phyloP scores from a whole-genome alignment of 73 alveolate genomes.

The Loxodes magnus region DNA sequence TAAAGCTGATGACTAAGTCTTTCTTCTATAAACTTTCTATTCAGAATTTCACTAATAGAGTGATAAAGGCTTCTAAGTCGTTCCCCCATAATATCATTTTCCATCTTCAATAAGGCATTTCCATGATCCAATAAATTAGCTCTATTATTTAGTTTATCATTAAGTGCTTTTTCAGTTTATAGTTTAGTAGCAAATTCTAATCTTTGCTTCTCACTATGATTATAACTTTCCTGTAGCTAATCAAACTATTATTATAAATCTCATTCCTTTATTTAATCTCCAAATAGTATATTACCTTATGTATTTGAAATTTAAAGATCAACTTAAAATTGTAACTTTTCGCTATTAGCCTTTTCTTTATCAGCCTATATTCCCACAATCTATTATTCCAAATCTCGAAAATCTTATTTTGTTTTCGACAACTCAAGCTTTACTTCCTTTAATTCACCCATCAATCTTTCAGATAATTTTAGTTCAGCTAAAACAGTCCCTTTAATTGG shows the following conservation, averaged over 20 bases:
- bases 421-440: neutral
- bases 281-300: too few species aligned
- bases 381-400: neutral
- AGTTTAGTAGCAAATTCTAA: constrained; percentile 7
- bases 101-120: constrained; percentile 28
- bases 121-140: constrained; percentile 34
- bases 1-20: neutral
- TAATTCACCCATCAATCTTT: constrained; percentile 16
- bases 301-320: too few species aligned
- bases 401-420: neutral
- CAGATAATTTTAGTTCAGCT: constrained; percentile 48
- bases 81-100: constrained; percentile 49
- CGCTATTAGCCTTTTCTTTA: too few species aligned
- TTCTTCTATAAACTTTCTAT: constrained; percentile 23
- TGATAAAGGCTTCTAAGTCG: constrained; percentile 26
- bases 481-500: constrained; percentile 23
- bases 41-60: constrained; percentile 18
- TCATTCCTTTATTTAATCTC: too few species aligned
- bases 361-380: too few species aligned
- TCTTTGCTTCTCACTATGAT: neutral
- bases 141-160: constrained; percentile 28
- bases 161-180: constrained; percentile 26
- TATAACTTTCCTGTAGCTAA: neutral
- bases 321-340: too few species aligned
- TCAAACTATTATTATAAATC: too few species aligned